phyloP scores from a whole-genome alignment of 2,329 filamentous ascomycete genomes.

The Passalora sequoiae region DNA sequence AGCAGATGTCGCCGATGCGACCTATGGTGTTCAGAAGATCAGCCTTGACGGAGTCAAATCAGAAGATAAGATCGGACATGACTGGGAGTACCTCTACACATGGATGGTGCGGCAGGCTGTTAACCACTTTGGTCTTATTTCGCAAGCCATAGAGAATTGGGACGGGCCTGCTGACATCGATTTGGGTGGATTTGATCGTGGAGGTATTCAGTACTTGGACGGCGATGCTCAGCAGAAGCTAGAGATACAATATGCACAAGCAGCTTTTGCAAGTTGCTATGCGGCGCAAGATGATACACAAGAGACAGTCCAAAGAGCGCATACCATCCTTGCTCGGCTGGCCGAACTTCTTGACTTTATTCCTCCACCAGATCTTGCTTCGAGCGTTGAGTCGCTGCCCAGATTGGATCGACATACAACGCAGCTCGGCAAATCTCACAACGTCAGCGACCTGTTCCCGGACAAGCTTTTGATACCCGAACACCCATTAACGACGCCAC shows the following conservation, averaged over 20 bases:
- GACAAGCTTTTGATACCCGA: slow-evolving; percentile 51
- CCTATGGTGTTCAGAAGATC: slow-evolving; percentile 23
- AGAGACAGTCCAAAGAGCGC: slow-evolving; percentile 56
- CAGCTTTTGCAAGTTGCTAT: slow-evolving; percentile 64
- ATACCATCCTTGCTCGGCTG: slow-evolving; percentile 57
- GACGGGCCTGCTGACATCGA: slow-evolving; percentile 67
- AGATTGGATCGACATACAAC: slow-evolving; percentile 37
- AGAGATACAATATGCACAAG: slow-evolving; percentile 60
- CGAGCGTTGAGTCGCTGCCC: slow-evolving; percentile 40
- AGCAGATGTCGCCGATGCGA: slow-evolving; percentile 8
- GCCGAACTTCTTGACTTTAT: slow-evolving; percentile 57
- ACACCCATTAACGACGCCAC: slow-evolving; percentile 63
- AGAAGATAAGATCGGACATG: slow-evolving; percentile 45
- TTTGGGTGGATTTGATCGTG: slow-evolving; percentile 52
- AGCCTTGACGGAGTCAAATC: slow-evolving; percentile 23
- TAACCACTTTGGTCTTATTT: slow-evolving; percentile 57
- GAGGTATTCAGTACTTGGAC: slow-evolving; percentile 51
- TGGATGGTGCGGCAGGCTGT: slow-evolving; percentile 62
- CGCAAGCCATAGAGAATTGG: slow-evolving; percentile 64
- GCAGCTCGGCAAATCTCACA: slow-evolving; percentile 31
- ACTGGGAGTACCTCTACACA: slow-evolving; percentile 64
- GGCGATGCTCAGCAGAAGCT: slow-evolving; percentile 58
- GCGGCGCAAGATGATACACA: slow-evolving; percentile 56
- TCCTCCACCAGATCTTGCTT: slow-evolving; percentile 46
- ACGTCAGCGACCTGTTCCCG: slow-evolving; percentile 34